Percentiles rank a stretch among this genome's conserved stretches.
phyloP scores from a whole-genome alignment of 1,139 yeast genomes.

The Saccharomyces hybrid region DNA sequence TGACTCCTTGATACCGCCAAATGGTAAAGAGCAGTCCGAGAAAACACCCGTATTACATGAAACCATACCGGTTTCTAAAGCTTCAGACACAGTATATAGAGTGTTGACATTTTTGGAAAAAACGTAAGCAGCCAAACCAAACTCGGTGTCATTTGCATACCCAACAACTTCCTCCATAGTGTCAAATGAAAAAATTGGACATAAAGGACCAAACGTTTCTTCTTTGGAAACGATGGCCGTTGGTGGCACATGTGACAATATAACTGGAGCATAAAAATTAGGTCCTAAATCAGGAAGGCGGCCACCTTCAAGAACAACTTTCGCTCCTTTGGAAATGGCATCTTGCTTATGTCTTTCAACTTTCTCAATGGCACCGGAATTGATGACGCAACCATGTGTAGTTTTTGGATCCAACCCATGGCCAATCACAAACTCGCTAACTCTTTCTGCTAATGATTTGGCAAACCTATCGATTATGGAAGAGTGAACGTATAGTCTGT shows the following conservation, averaged over 20 bases:
- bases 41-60: constrained; percentile 69
- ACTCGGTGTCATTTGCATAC: constrained; percentile 60
- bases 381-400: constrained; percentile 82
- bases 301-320: constrained; percentile 57
- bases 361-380: constrained; percentile 55
- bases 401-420: constrained; percentile 58
- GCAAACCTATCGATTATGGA: constrained; percentile 55
- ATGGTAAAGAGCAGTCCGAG: constrained; percentile 66
- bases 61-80: constrained; percentile 73
- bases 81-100: constrained; percentile 60
- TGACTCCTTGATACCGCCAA: constrained; percentile 73
- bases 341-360: constrained; percentile 67
- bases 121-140: constrained; percentile 76
- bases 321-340: constrained; percentile 68
- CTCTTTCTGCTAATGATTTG: constrained; percentile 43
- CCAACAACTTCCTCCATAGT: constrained; percentile 61
- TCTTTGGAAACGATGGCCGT: constrained; percentile 58
- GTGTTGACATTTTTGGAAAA: constrained; percentile 59
- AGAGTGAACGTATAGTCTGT: constrained; percentile 61
- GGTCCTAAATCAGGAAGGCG: constrained; percentile 60
- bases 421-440: constrained; percentile 55
- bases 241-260: constrained; percentile 56
- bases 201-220: constrained; percentile 89
- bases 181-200: constrained; percentile 62
- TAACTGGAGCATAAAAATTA: constrained; percentile 69